Base-by-base conservation (phyloP, 176 grass and related monocot species). In the Musa schizocarpa region DNA sequence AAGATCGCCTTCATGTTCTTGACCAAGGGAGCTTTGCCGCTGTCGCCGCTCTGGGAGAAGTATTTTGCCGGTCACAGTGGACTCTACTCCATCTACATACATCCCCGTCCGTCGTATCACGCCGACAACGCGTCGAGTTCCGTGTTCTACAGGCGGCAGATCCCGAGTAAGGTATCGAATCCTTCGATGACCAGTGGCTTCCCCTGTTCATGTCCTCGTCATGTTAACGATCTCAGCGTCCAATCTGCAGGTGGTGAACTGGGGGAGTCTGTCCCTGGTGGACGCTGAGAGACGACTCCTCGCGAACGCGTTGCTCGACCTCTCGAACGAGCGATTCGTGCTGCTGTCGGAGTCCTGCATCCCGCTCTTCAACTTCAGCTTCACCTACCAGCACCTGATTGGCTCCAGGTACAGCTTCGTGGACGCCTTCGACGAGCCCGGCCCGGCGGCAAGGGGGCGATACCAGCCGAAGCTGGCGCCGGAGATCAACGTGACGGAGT, bases 91-190 rank as follows among this genome's bases (percentile, higher is more conserved):
- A 72, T 72, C 51, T 72, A 72, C 70, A 54, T 72, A 50, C 70
- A 72, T 22, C 12, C 19, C n/a, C 50, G 22, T 20, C 70, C 70
- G n/a, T 9, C 0, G 17, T 54, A 72, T 20, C 51, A 12, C 3
- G n/a, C 70, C 48, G 3, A 72, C 14, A 52, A 53, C 70, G 11
- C 51, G 50, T 53, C 70, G 50, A 23, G 50, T 20, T 54, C 70
- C 1, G 51, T 72, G 19, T 72, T 72, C 51, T 23, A 72, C 51
- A 72, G 53, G 50, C n/a, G 70, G 51, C 70, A 72, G 70, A 54
- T 72, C 70, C 70, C 70, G 22, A 72, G 70, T 72, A 21, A 72
- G 70, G 70, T 72, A 67, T 67, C 55, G 55, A 58, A 17, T 58
- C 55, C 17, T 13, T 58, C 55, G 17, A 17, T 58, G 6, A 58